Base-by-base conservation (phyloP, 2,329 filamentous ascomycete genomes). In the Diaporthe ampelina region DNA sequence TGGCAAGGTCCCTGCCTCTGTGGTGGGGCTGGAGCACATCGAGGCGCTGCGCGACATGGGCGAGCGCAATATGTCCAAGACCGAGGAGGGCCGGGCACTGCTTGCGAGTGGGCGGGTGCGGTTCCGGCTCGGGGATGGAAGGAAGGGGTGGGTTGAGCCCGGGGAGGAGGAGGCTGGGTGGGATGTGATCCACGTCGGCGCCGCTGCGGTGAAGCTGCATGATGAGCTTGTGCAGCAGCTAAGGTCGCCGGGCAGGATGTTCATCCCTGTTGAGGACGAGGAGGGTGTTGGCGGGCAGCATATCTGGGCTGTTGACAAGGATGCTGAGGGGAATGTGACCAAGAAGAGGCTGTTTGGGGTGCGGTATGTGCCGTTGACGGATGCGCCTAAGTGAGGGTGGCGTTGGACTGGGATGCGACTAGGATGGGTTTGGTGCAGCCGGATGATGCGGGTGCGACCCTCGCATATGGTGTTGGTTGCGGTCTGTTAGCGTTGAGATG, bases 111-210 rank as follows among this genome's bases (percentile, higher is more conserved):
- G 92, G 0, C 89, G 87, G 8, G 94, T 95, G 56, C 86, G 87
- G 73, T 97, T 97, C 80, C 87, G 95, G 1, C 87, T 91, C 0
- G 95, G 91, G 0, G 95, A 98, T 84, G 94, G 93, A 1, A 84
- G 94, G 7, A 87, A 89, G 76, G 93, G 93, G 0, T 93, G 89
- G 88, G 79, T 87, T 2, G 89, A 88, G 78, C 78, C 79, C 15
- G 77, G 73, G 1, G 76, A 71, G 5, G 77, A 77, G 79, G 90
- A 85, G 2, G 83, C 84, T 58, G 88, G 91, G 0, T 99, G 96
- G 88, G 95, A 98, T 87, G 95, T 94, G 3, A 98, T 99, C 75
- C 97, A 98, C 81, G 97, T 98, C 3, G 97, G 97, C 0, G 97
- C 97, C 0, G 94, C 95, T 10, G 96, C 96, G 0, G 89, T 85